Base-by-base conservation (phyloP, 2,329 filamentous ascomycete species). In the Blastomyces percursus region DNA sequence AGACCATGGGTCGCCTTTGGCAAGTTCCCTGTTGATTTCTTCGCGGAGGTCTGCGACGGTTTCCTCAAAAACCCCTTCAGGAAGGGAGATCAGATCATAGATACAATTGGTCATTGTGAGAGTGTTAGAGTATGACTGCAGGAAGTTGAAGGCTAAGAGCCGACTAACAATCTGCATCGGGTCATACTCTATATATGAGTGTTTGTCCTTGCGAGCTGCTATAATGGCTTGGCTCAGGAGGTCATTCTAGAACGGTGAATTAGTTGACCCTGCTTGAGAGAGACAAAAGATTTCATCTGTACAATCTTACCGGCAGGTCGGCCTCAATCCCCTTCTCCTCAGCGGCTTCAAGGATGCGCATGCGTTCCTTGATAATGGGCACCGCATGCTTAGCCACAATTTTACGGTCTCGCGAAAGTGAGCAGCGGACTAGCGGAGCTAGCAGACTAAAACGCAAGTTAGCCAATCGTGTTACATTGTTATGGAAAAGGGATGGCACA, bases 21-120 rank as follows among this genome's bases (percentile, higher is more conserved):
- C 56, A 19, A 62, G 24, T 11, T 56, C 58, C n/a, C 24, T 19
- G n/a, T 40, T 55, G 51, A 64, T 58, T 55, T 65, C 64, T 8
- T 27, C 46, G 21, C 62, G 59, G 19, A 64, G 52, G 35, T 62
- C 62, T 24, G 58, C 54, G 3, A 65, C 38, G 2, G 52, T 65
- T 27, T 63, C 61, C 19, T 64, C 59, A 50, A 64, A 64, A 21
- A 40, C 6, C 21, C 24, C 59, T 54, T 61, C 19, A 16, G 59
- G 62, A 30, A 65, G 61, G 8, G 58, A 61, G 38, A 64, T 59
- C 24, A 69, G 52, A 30, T 68, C 62, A 50, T 66, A 68, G 24
- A 61, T 62, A 50, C 64, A 59, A 54, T 67, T 65, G 35, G 60
- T 62, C 30, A 67, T 65, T 14, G 62, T 64, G 8, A 69, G 46